Conservation (phyloP, 2,329 filamentous ascomycete species). For the Pseudogymnoascus verrucosus region DNA sequence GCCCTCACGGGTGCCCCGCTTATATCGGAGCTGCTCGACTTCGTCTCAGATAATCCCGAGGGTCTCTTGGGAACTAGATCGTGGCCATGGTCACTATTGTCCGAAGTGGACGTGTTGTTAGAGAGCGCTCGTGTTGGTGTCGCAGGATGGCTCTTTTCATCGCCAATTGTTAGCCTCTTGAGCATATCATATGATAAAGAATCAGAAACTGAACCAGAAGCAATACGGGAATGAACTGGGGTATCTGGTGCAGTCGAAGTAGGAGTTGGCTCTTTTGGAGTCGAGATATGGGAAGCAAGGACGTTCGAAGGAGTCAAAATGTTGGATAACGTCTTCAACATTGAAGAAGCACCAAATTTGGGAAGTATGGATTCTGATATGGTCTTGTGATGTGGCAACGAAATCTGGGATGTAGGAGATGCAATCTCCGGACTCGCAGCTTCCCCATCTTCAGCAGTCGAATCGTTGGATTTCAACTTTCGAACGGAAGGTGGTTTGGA, state of each 20-base stretch:
- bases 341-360: slow-evolving; percentile 34
- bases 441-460: slow-evolving; percentile 33
- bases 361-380: slow-evolving; percentile 36
- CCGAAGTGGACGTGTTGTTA: slow-evolving; percentile 44
- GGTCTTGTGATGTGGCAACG: slow-evolving; percentile 31
- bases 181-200: slow-evolving; percentile 61
- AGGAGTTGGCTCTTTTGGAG: slow-evolving; percentile 49
- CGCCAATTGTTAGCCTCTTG: slow-evolving; percentile 83
- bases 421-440: slow-evolving; percentile 25
- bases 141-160: slow-evolving; percentile 82
- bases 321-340: slow-evolving; percentile 53
- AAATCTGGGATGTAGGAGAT: slow-evolving; percentile 3
- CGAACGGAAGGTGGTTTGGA: slow-evolving; percentile 41
- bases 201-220: slow-evolving; percentile 38
- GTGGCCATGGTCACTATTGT: slow-evolving; percentile 28
- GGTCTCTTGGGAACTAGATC: slow-evolving; percentile 18
- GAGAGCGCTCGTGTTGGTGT: slow-evolving; percentile 79
- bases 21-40: slow-evolving; percentile 23
- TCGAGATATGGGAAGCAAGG: slow-evolving; percentile 61
- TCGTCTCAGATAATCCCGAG: slow-evolving; percentile 35
- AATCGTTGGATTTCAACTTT: slow-evolving; percentile 35
- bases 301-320: slow-evolving; percentile 56
- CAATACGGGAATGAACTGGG: slow-evolving; percentile 41
- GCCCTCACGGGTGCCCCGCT: slow-evolving; percentile 56
- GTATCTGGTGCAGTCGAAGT: slow-evolving; percentile 45